Evolutionary conservation across 2,329 filamentous ascomycete species (phyloP).

Genomic region (Xylariales sp.): DNA sequence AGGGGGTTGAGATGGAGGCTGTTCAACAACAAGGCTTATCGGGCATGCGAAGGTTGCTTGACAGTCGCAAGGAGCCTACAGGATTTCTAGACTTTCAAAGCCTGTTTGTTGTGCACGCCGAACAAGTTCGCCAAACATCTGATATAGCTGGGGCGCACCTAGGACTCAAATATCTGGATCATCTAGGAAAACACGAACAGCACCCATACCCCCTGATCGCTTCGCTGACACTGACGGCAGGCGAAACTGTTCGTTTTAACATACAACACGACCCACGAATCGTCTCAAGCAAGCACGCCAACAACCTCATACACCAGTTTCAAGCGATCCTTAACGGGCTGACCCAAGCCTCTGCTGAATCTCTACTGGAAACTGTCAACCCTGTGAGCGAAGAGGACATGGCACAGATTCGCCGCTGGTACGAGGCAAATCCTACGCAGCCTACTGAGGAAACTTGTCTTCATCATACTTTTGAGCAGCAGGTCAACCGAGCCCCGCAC

Average conservation of each 20-base stretch:
- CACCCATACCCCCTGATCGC: neutral
- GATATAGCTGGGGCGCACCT: neutral
- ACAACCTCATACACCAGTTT: neutral
- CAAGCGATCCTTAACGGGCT: neutral
- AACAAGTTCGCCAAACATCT: neutral
- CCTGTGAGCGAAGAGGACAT: conserved; percentile 1
- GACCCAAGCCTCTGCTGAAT: neutral
- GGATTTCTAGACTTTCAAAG: neutral
- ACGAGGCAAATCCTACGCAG: neutral
- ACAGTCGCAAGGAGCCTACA: neutral
- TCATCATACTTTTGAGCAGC: neutral
- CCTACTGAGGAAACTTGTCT: neutral
- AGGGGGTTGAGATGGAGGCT: neutral
- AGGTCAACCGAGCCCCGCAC: neutral
- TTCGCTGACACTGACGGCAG: neutral
- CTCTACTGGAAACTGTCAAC: neutral
- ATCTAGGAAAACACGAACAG: neutral
- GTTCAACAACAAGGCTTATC: neutral
- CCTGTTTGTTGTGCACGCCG: neutral
- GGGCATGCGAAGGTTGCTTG: neutral
- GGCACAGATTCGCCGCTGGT: neutral
- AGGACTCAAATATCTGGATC: neutral
- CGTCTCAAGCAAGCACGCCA: neutral
- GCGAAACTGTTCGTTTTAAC: neutral
- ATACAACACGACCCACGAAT: conserved; percentile 1